These are phyloP conservation scores for Scedosporium dehoogii DNA, from an alignment of 2,329 filamentous ascomycete species.

Conservation along the genomic window DNA sequence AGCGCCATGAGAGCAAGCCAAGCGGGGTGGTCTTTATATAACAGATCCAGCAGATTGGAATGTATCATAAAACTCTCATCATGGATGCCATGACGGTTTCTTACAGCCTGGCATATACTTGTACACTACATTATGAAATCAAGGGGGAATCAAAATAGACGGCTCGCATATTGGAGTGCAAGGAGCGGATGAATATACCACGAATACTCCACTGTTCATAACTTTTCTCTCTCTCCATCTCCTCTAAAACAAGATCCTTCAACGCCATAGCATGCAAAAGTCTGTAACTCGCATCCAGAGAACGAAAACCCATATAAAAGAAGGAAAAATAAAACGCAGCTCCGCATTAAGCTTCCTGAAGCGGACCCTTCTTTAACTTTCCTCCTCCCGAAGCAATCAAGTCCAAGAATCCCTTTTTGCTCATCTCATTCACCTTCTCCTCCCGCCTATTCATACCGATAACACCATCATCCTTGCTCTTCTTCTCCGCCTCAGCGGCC, in stretches of 20 bases:
- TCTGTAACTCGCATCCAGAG: background rate
- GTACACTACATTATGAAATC: conserved; percentile 6
- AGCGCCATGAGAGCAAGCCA: background rate
- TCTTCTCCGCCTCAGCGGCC: conserved; percentile 65
- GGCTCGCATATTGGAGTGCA: background rate
- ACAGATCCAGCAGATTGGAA: background rate
- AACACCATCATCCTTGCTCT: conserved; percentile 59
- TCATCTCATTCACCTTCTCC: conserved; percentile 90
- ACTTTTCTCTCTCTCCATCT: background rate
- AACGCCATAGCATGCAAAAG: background rate
- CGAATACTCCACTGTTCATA: background rate
- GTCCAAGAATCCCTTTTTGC: conserved; percentile 91
- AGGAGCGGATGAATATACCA: background rate
- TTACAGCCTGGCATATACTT: conserved; percentile 1
- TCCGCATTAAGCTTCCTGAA: conserved; percentile 42
- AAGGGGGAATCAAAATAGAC: background rate
- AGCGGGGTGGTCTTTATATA: background rate
- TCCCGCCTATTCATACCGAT: conserved; percentile 72
- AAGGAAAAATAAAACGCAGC: background rate
- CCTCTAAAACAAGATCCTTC: background rate
- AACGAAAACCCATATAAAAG: background rate
- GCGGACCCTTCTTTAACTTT: conserved; percentile 44
- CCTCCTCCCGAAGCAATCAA: conserved; percentile 63
- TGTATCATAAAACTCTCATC: background rate
- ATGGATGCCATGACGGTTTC: background rate